Evolutionary conservation across 2,329 filamentous ascomycete genomes (phyloP).

Genomic region (Talaromyces sp.): DNA sequence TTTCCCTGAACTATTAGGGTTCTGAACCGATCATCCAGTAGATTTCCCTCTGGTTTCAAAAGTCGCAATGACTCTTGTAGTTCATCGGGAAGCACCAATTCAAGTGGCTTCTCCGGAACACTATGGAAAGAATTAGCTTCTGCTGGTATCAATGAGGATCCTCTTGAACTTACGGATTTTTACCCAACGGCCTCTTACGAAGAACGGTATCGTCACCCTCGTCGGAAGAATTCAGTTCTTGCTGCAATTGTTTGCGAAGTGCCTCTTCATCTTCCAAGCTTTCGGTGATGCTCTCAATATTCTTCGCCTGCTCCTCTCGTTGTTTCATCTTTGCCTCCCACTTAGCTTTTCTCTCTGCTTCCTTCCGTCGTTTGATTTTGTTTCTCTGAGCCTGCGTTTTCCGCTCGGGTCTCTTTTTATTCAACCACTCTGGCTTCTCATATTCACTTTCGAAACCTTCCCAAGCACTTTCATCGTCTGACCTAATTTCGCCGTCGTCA

Average conservation of each 20-base stretch:
- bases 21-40: conserved; percentile 86
- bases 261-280: conserved; percentile 49
- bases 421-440: conserved; percentile 63
- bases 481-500: conserved; percentile 70
- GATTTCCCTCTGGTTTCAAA: conserved; percentile 91
- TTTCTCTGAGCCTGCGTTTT: conserved; percentile 87
- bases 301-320: conserved; percentile 67
- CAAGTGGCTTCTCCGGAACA: conserved; percentile 69
- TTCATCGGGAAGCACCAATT: conserved; percentile 79
- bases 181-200: conserved; percentile 68
- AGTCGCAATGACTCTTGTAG: conserved; percentile 75
- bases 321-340: conserved; percentile 73
- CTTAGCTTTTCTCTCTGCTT: conserved; percentile 71
- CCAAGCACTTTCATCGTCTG: conserved; percentile 88
- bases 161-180: conserved; percentile 42
- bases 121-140: conserved; percentile 28
- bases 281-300: conserved; percentile 66
- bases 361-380: conserved; percentile 82
- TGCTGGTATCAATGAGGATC: neutral
- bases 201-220: conserved; percentile 63
- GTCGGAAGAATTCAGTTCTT: conserved; percentile 38
- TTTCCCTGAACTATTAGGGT: conserved; percentile 86
- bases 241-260: conserved; percentile 37
- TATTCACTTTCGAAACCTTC: conserved; percentile 80
- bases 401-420: conserved; percentile 72